These are phyloP conservation scores for Lodderomyces metapsilosis DNA, from an alignment of 1,139 yeast species.

Conservation along the genomic window DNA sequence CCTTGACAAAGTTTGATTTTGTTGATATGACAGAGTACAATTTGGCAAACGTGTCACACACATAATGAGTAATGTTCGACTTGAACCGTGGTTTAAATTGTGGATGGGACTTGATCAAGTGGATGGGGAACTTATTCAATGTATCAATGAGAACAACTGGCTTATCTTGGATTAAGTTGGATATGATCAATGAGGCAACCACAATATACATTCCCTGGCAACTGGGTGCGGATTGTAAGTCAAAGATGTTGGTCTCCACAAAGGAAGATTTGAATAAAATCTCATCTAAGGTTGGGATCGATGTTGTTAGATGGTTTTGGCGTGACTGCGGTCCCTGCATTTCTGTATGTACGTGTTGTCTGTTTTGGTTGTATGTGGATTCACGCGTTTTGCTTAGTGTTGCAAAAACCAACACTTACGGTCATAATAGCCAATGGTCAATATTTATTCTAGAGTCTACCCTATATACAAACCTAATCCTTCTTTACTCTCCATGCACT, in stretches of 20 bases:
- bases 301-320: conserved; percentile 20
- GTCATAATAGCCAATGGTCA: too few relatives aligned
- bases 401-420: background rate
- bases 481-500: conserved; percentile 64
- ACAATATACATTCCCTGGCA: conserved; percentile 24
- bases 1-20: conserved; percentile 3
- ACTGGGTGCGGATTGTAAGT: conserved; percentile 40
- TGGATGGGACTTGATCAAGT: conserved; percentile 19
- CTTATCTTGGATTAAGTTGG: conserved; percentile 25
- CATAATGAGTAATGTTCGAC: conserved; percentile 9
- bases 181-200: conserved; percentile 23
- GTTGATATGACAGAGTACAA: conserved; percentile 12
- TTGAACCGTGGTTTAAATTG: conserved; percentile 16
- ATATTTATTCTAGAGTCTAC: too few relatives aligned
- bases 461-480: background rate
- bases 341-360: too few relatives aligned
- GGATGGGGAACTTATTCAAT: conserved; percentile 30
- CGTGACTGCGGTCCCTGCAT: conserved; percentile 11
- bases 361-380: conserved; percentile 5
- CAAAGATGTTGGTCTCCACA: conserved; percentile 26
- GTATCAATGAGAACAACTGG: conserved; percentile 30
- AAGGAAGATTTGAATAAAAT: conserved; percentile 15
- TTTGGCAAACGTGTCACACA: conserved; percentile 30
- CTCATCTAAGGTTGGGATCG: conserved; percentile 27
- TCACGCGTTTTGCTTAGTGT: background rate